A percentile compares a stretch with the other conserved stretches of the same genome.
Evolutionary conservation across 371 early-diverging fungal species (phyloP).

Genomic region (Mycotypha africana): DNA sequence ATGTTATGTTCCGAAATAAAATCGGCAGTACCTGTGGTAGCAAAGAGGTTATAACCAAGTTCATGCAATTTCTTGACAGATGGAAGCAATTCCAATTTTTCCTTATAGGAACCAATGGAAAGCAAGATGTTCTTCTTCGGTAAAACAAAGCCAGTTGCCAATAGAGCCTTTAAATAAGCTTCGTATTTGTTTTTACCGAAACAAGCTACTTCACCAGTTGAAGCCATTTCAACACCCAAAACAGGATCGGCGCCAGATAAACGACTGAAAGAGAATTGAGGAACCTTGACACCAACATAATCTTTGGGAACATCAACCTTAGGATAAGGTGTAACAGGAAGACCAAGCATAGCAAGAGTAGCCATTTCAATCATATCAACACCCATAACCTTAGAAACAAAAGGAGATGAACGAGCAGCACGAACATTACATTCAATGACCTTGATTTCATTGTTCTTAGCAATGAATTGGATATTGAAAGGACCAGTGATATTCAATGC

Average conservation of each 20-base stretch:
- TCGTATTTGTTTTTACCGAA: constrained; percentile 93
- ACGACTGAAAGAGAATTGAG: constrained; percentile 94
- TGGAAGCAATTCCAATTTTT: constrained; percentile 88
- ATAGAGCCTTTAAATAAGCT: constrained; percentile 91
- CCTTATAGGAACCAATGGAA: constrained; percentile 94
- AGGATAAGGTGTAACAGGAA: constrained; percentile 71
- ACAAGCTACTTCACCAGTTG: constrained; percentile 98
- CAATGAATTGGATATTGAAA: constrained; percentile 97
- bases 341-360: constrained; percentile 82
- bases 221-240: constrained; percentile 97
- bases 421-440: constrained; percentile 97
- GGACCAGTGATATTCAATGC: constrained; percentile 95
- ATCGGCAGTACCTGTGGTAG: constrained; percentile 94
- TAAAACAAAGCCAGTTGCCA: constrained; percentile 85
- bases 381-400: constrained; percentile 89
- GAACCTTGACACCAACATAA: constrained; percentile 92
- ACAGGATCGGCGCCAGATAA: constrained; percentile 94
- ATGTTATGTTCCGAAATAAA: constrained; percentile 90
- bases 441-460: constrained; percentile 92
- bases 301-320: constrained; percentile 47
- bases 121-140: constrained; percentile 90
- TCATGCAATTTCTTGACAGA: constrained; percentile 76
- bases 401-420: constrained; percentile 93
- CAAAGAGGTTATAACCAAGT: constrained; percentile 86
- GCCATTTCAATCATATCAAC: constrained; percentile 92